Conservation (phyloP, 106 monocot species). For the Iris macrosiphon region DNA sequence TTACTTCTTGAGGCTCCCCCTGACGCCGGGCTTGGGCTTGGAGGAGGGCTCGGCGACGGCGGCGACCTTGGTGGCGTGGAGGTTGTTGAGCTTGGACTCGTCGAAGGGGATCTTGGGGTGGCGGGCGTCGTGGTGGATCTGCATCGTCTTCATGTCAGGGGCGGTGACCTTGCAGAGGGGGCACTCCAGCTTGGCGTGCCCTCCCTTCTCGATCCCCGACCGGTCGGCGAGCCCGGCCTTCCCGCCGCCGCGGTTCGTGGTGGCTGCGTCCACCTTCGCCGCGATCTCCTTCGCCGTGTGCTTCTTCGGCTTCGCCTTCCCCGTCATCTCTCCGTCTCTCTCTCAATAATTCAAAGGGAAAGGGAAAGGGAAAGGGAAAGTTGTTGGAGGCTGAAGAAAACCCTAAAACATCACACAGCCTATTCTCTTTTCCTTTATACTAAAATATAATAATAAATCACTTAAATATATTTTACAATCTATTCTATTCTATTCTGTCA, state of each 20-base stretch:
- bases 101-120: constrained; percentile 95
- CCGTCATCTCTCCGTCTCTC: constrained; percentile 95
- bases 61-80: constrained; percentile 35
- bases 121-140: constrained; percentile 95
- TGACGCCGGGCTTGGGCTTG: constrained; percentile 68
- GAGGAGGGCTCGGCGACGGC: too few species aligned
- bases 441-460: too few species aligned
- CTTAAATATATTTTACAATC: too few species aligned
- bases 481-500: too few species aligned
- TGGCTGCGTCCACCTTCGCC: constrained; percentile 85
- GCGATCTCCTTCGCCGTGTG: constrained; percentile 99
- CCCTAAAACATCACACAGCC: too few species aligned
- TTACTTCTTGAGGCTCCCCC: constrained; percentile 83
- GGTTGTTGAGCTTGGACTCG: constrained; percentile 63
- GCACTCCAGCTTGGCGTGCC: constrained; percentile 91
- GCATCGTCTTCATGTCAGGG: constrained; percentile 84
- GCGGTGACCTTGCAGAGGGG: constrained; percentile 86
- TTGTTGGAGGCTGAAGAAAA: too few species aligned
- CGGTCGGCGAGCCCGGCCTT: constrained; percentile 78
- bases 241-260: constrained; percentile 86
- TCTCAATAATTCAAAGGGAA: too few species aligned
- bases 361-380: too few species aligned
- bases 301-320: constrained; percentile 99
- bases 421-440: too few species aligned
- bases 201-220: constrained; percentile 74